Evolutionary conservation across 495 filamentous ascomycete genomes (phyloP), one percentile per base, ranked within the genome.

Genomic region (Paragyromitra xinjiangensis): DNA sequence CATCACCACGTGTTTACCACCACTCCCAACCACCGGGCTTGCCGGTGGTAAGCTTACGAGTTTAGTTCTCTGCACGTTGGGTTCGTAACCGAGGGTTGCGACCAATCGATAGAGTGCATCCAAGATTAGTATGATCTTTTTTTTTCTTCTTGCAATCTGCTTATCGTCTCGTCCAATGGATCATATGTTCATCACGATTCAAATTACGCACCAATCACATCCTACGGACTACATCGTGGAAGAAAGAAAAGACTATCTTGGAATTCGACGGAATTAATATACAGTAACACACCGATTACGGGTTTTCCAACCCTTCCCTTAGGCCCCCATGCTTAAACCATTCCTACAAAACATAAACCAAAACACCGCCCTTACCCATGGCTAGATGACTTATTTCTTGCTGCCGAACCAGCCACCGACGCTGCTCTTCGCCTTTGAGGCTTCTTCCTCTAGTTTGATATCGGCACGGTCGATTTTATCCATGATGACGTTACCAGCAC

Each of bases 331-430:
- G 51, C 51, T 56, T 16, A 48, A 24, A 56, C 51, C 51, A 26
- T 11, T 26, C 11, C 22, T 22, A 9, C 53, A 56, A 26, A 48
- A 56, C 11, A 56, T 4, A 26, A 22, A 56, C 19, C 53, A 56
- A 22, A 29, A 56, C 53, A 56, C 53, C 24, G 11, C 12, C 29
- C 1, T 26, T 22, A 56, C 22, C 53, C 22, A 26, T 26, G 6
- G 6, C 19, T 9, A 19, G 8, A 26, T 26, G 29, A 5, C 4
- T 67, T 77, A 77, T 66, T 73, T 77, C 40, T 29, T 40, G 26
- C n/a, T 16, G 44, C 92, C 90, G 76, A 97, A 94, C 94, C 93
- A 97, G 66, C 90, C 89, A 37, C 90, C 91, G 71, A 95, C 84
- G 22, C 88, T 88, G 65, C 90, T 88, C 89, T 96, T 96, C 9